Evolutionary conservation across 345 rosid genomes (phyloP), one percentile per base, ranked within the genome.

Genomic region (Sisymbrium altissimum): DNA sequence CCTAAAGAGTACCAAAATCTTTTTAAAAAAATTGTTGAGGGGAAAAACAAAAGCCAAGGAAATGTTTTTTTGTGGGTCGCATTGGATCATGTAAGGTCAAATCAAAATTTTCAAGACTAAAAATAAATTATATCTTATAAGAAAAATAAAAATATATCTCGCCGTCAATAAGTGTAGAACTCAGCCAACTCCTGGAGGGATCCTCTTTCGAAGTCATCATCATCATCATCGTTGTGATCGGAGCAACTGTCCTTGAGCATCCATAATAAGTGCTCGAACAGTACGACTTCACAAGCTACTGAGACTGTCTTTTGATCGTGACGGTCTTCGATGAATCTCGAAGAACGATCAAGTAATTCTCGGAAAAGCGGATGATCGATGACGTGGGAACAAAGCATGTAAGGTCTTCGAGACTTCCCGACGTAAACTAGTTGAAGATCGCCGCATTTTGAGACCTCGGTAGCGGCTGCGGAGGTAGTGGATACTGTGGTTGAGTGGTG

Each of bases 221-320:
- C 58, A 35, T 46, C 23, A 29, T 40, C 10, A 14, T 57, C 19
- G 7, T 38, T n/a, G 15, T 43, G 66, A 40, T 57, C 63, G 6
- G 48, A 41, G 14, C 57, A 75, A 50, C 70, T 61, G 50, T 77
- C 84, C 52, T 88, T 83, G 43, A 95, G 83, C 96, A 91, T 88
- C 97, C 99, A 94, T 75, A 94, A 59, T 87, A 95, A 81, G 74
- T 95, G 99, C 76, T 91, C 97, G 64, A 95, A 94, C 84, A 94
- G 68, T 32, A 94, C 97, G 23, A 89, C 97, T 77, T 91, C 97
- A 53, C 97, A 91, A 69, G 87, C 81, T 53, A 85, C 89, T 43
- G 53, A 52, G 43, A 81, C 81, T 0, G 82, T 75, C 30, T 70
- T 81, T 4, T 73, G 73, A 1, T 61, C 79, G 0, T 79, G 39